A percentile compares a stretch with the other conserved stretches of the same genome.
Conservation (phyloP, 257 asterid genomes). For the Rauvolfia tetraphylla region DNA sequence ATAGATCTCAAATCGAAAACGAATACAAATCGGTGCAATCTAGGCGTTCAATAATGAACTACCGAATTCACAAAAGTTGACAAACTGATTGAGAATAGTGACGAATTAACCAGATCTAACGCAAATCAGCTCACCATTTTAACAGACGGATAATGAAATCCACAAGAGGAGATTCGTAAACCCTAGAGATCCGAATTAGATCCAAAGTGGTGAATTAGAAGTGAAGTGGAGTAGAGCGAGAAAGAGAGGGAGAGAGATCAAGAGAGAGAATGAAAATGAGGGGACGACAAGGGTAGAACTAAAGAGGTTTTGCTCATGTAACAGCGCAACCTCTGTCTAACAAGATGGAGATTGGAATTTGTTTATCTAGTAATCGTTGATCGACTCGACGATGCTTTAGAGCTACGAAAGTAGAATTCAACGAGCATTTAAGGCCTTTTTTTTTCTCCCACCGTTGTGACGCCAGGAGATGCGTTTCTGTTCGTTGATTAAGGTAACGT, state of each 20-base stretch:
- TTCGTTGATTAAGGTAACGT: constrained; percentile 10
- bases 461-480: constrained; percentile 10
- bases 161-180: constrained; percentile 6
- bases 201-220: constrained; percentile 13
- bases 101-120: constrained; percentile 17
- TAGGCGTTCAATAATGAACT: background rate
- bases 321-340: constrained; percentile 24
- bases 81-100: background rate
- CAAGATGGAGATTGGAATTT: background rate
- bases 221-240: constrained; percentile 13
- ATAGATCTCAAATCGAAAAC: constrained; percentile 26
- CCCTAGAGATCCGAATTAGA: constrained; percentile 37
- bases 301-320: constrained; percentile 26
- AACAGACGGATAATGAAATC: constrained; percentile 8
- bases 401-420: constrained; percentile 12
- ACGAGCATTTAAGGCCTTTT: background rate
- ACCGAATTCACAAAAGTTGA: background rate
- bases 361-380: background rate
- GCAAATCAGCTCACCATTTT: constrained; percentile 31
- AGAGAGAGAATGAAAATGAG: constrained; percentile 25
- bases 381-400: constrained; percentile 18
- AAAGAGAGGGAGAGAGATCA: constrained; percentile 14
- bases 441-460: too few relatives aligned
- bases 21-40: constrained; percentile 10
- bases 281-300: background rate